Conservation (phyloP, 306 rosid genomes). For the Quercus cerris region DNA sequence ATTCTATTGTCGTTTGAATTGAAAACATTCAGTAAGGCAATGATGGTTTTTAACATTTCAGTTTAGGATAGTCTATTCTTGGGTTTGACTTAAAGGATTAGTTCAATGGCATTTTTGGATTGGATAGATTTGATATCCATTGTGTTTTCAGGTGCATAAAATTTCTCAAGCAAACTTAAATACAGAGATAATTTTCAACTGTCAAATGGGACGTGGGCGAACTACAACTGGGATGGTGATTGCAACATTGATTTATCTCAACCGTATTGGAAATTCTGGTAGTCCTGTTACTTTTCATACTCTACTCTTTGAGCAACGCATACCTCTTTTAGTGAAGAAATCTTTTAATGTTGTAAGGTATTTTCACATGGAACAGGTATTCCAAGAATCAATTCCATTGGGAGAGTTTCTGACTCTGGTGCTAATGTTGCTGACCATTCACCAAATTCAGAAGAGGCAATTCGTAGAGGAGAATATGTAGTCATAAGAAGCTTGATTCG, state of each 20-base stretch:
- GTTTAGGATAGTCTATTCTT: neutral
- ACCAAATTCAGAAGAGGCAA: slow-evolving; percentile 81
- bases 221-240: slow-evolving; percentile 97
- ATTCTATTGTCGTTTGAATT: neutral
- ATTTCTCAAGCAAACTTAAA: slow-evolving; percentile 72
- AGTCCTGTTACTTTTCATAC: slow-evolving; percentile 21
- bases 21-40: neutral
- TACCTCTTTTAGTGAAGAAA: neutral
- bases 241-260: slow-evolving; percentile 81
- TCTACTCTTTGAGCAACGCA: neutral
- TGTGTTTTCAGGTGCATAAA: slow-evolving; percentile 69
- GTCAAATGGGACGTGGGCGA: slow-evolving; percentile 98
- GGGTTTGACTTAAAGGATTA: neutral
- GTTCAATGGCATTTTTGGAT: neutral
- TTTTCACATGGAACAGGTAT: slow-evolving; percentile 52
- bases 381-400: slow-evolving; percentile 74
- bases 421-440: slow-evolving; percentile 50
- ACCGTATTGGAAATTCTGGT: slow-evolving; percentile 85
- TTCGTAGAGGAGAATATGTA: slow-evolving; percentile 86
- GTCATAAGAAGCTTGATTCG: slow-evolving; percentile 90
- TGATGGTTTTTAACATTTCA: neutral
- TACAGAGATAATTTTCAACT: slow-evolving; percentile 77
- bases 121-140: slow-evolving; percentile 22
- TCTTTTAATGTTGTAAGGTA: slow-evolving; percentile 6
- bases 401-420: slow-evolving; percentile 58